Percentiles rank a stretch among this genome's conserved stretches.
phyloP scores from a whole-genome alignment of 2,329 filamentous ascomycete genomes.

The Cytospora leucostoma region DNA sequence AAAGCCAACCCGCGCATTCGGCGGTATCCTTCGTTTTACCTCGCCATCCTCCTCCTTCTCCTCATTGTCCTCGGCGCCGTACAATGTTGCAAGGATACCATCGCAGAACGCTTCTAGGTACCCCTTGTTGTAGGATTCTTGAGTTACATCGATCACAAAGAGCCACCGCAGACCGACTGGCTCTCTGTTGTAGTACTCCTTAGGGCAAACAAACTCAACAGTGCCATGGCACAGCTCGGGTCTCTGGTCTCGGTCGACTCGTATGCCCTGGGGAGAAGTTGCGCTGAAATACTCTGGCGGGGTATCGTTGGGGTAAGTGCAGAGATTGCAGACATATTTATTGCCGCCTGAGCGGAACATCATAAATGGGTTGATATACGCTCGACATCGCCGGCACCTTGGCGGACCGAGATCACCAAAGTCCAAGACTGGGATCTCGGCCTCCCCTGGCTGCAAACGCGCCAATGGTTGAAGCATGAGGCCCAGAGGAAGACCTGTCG shows the following conservation, averaged over 20 bases:
- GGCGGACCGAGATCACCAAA: conserved; percentile 91
- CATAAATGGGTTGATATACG: conserved; percentile 99
- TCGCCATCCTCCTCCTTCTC: conserved; percentile 54
- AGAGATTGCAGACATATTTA: conserved; percentile 98
- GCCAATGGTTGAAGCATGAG: conserved; percentile 88
- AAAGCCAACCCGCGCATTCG: conserved; percentile 86
- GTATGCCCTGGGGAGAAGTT: conserved; percentile 80
- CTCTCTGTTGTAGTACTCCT: conserved; percentile 97
- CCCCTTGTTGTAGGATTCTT: conserved; percentile 87
- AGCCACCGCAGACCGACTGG: conserved; percentile 85
- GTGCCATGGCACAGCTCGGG: conserved; percentile 90
- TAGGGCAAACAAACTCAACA: conserved; percentile 94
- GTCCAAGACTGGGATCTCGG: conserved; percentile 86
- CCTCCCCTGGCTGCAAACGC: conserved; percentile 78
- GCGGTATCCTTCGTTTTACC: conserved; percentile 64
- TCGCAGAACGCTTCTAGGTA: conserved; percentile 89
- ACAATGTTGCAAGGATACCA: conserved; percentile 82
- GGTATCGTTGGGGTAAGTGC: conserved; percentile 95
- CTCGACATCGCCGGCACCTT: conserved; percentile 86
- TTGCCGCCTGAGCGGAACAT: conserved; percentile 91
- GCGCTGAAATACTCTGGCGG: conserved; percentile 90
- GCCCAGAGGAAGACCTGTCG: conserved; percentile 83
- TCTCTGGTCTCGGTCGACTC: conserved; percentile 84
- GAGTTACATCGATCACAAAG: conserved; percentile 91
- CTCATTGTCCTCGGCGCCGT: conserved; percentile 63